Conservation (phyloP, 2,329 filamentous ascomycete species). For the Stromatinia cepivora region DNA sequence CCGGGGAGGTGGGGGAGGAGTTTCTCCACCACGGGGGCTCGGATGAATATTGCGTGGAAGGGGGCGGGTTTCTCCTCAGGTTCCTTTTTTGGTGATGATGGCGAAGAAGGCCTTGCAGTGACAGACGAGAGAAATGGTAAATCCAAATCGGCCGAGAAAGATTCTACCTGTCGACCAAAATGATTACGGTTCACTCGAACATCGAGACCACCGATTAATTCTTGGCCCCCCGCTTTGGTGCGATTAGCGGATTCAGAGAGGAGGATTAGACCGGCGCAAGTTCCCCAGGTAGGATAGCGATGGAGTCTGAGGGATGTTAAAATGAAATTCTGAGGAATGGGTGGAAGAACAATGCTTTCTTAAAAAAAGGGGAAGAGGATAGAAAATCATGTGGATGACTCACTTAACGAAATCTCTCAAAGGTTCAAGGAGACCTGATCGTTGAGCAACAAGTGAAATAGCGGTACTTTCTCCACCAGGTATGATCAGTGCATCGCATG, state of each 20-base stretch:
- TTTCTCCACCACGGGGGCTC: conserved; percentile 88
- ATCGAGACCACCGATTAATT: conserved; percentile 86
- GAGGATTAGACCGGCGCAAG: conserved; percentile 90
- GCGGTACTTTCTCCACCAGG: conserved; percentile 95
- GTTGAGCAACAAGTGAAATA: conserved; percentile 82
- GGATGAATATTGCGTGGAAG: conserved; percentile 88
- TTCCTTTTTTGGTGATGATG: conserved; percentile 32
- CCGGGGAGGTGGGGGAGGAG: conserved; percentile 54
- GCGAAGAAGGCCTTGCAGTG: conserved; percentile 26
- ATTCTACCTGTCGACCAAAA: conserved; percentile 91
- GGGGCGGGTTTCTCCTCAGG: conserved; percentile 42
- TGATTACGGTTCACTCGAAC: conserved; percentile 92
- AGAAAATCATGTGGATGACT: conserved; percentile 39
- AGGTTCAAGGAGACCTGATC: conserved; percentile 79
- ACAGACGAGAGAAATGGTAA: conserved; percentile 63
- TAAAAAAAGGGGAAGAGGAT: too few relatives aligned
- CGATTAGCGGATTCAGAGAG: conserved; percentile 84
- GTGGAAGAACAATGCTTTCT: neutral
- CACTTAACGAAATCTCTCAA: conserved; percentile 89
- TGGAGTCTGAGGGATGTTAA: conserved; percentile 54
- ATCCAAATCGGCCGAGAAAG: conserved; percentile 75
- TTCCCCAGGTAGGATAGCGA: conserved; percentile 88
- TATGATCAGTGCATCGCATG: conserved; percentile 81
- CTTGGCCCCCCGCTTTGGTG: conserved; percentile 88
- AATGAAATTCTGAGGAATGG: neutral